Conservation (phyloP, 2,329 filamentous ascomycete genomes). For the Alternaria consortialis region DNA sequence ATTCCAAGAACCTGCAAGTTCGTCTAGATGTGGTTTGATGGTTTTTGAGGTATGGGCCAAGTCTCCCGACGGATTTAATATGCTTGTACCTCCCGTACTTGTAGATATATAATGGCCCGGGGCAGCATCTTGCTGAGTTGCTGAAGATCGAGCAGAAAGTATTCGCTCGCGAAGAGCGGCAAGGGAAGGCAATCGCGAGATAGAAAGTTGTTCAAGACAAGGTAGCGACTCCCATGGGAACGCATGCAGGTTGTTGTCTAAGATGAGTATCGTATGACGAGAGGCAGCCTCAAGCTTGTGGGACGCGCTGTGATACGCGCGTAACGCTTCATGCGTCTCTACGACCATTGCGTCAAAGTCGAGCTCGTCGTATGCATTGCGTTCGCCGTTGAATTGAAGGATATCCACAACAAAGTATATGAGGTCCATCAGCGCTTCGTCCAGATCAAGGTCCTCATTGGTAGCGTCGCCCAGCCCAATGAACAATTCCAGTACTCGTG, state of each 20-base stretch:
- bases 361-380: slow-evolving; percentile 96
- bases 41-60: slow-evolving; percentile 79
- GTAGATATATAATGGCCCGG: slow-evolving; percentile 61
- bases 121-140: slow-evolving; percentile 15
- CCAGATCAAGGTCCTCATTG: slow-evolving; percentile 74
- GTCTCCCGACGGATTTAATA: slow-evolving; percentile 90
- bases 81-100: slow-evolving; percentile 70
- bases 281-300: slow-evolving; percentile 48
- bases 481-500: slow-evolving; percentile 84
- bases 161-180: slow-evolving; percentile 82
- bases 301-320: slow-evolving; percentile 72
- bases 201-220: slow-evolving; percentile 78
- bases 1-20: slow-evolving; percentile 65
- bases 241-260: slow-evolving; percentile 88
- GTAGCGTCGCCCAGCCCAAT: slow-evolving; percentile 81
- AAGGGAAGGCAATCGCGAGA: slow-evolving; percentile 88
- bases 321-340: slow-evolving; percentile 84
- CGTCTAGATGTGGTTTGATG: slow-evolving; percentile 72
- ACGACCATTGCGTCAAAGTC: slow-evolving; percentile 93
- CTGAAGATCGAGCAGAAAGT: slow-evolving; percentile 58
- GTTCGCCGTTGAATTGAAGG: slow-evolving; percentile 93
- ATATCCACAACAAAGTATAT: slow-evolving; percentile 97
- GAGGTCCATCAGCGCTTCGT: slow-evolving; percentile 89
- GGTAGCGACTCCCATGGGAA: slow-evolving; percentile 98
- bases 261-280: slow-evolving; percentile 82